These are phyloP conservation scores for Mortierella sp. DNA, from an alignment of 371 early-diverging fungal genomes.

Conservation along the genomic window DNA sequence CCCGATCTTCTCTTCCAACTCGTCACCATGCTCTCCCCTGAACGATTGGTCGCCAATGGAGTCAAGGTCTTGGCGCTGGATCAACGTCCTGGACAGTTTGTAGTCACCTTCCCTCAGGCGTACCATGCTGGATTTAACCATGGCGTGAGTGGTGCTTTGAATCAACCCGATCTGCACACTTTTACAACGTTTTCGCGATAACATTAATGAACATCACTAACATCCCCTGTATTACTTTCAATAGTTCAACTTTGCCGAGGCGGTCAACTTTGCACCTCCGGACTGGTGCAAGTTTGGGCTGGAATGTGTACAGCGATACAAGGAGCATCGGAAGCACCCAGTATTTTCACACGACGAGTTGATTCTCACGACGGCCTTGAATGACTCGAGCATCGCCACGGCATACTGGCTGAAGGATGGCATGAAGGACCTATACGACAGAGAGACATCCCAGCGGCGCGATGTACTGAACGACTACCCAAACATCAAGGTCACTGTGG, in stretches of 20 bases:
- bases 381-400: constrained; percentile 62
- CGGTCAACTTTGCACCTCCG: constrained; percentile 94
- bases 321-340: constrained; percentile 82
- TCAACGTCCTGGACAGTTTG: constrained; percentile 95
- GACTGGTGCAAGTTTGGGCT: constrained; percentile 92
- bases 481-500: constrained; percentile 55
- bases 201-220: not conserved
- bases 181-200: not conserved
- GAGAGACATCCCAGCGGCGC: constrained; percentile 70
- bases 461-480: constrained; percentile 60
- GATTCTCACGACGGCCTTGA: constrained; percentile 69
- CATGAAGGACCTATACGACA: constrained; percentile 66
- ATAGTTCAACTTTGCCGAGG: constrained; percentile 94
- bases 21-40: constrained; percentile 92
- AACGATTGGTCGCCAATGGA: constrained; percentile 73
- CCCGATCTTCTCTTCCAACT: constrained; percentile 95
- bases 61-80: constrained; percentile 86
- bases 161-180: not conserved
- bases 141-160: constrained; percentile 71
- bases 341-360: constrained; percentile 96
- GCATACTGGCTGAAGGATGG: constrained; percentile 73
- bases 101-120: constrained; percentile 94
- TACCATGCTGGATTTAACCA: constrained; percentile 98
- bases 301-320: constrained; percentile 85
- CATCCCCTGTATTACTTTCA: not conserved